These are phyloP conservation scores for Asterochloris erici DNA, from an alignment of 139 green algal genomes.

Conservation along the genomic window DNA sequence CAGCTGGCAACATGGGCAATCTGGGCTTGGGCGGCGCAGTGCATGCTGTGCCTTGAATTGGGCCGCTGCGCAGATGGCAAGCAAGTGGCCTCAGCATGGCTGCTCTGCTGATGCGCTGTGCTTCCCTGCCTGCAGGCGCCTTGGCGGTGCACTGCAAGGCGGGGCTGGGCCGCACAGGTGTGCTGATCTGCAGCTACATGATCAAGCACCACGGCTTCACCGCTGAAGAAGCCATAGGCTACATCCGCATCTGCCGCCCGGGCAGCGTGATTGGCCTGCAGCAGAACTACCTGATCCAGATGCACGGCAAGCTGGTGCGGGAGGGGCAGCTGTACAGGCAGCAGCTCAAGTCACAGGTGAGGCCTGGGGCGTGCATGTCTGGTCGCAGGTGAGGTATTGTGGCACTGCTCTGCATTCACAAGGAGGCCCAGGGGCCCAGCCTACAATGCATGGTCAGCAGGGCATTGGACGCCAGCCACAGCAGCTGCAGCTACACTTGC, in stretches of 20 bases:
- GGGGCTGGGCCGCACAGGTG: constrained; percentile 85
- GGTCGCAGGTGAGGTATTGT: too few relatives aligned
- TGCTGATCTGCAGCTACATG: constrained; percentile 90
- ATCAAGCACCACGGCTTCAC: constrained; percentile 93
- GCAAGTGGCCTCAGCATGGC: not conserved
- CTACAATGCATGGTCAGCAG: too few relatives aligned
- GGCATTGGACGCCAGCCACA: too few relatives aligned
- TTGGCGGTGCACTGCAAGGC: constrained; percentile 94
- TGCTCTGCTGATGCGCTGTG: not conserved
- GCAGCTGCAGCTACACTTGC: too few relatives aligned
- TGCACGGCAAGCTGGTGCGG: constrained; percentile 39
- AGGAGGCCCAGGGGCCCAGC: not conserved
- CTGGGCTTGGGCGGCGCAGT: too few relatives aligned
- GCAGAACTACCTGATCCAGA: constrained; percentile 83
- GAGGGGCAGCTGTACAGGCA: constrained; percentile 13
- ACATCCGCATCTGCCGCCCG: constrained; percentile 88
- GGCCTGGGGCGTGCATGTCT: too few relatives aligned
- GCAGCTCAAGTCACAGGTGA: not conserved
- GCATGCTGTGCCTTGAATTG: too few relatives aligned
- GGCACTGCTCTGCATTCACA: too few relatives aligned
- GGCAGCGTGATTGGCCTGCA: constrained; percentile 91
- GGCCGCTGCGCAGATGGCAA: too few relatives aligned
- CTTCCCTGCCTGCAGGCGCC: constrained; percentile 32
- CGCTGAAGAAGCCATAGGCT: constrained; percentile 83
- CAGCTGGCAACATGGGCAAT: too few relatives aligned